Evolutionary conservation across 2,329 filamentous ascomycete species (phyloP), one percentile per base, ranked within the genome.

Genomic region (Pseudocercospora eumusae): DNA sequence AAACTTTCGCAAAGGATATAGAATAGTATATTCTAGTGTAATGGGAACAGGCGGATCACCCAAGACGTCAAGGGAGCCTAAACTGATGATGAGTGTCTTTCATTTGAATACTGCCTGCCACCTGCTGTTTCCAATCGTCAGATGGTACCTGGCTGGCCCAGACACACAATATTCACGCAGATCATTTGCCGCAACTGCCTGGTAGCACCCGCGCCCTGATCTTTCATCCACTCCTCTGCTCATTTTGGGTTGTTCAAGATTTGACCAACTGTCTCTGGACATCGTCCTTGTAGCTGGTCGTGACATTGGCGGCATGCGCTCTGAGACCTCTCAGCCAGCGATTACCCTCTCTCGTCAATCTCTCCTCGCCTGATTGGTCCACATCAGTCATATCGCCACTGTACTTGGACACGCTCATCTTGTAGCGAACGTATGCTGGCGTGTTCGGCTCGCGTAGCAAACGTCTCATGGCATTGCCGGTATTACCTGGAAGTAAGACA

Each of bases 371-470:
- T 40, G n/a, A 25, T 20, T 10, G 1, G 9, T n/a, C 28, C 27
- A 54, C 13, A 36, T 4, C 8, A n/a, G 54, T 57, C 55, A 57
- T 57, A 2, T 45, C 42, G 11, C 55, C 21, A 47, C 55, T 57
- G 55, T 47, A 57, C n/a, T 28, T 21, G 6, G 55, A 57, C 21
- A 47, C 55, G 13, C 36, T 31, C 25, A 18, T 23, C 40, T 47
- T 57, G 42, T 57, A 45, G 20, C 36, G 33, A 20, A 57, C 55
- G 23, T 57, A 45, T 28, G 55, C 52, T 36, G 52, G 52, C 28
- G 52, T 54, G 11, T 54, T 23, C 23, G 52, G 25, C 28, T 54
- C 15, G 8, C 52, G 52, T 20, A 54, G 52, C 10, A 54, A 13
- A 54, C 27, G 52, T n/a, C 25, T 54, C 18, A 33, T 31, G 52